Evolutionary conservation across 2,329 filamentous ascomycete species (phyloP).

Genomic region (Cercospora sp.): DNA sequence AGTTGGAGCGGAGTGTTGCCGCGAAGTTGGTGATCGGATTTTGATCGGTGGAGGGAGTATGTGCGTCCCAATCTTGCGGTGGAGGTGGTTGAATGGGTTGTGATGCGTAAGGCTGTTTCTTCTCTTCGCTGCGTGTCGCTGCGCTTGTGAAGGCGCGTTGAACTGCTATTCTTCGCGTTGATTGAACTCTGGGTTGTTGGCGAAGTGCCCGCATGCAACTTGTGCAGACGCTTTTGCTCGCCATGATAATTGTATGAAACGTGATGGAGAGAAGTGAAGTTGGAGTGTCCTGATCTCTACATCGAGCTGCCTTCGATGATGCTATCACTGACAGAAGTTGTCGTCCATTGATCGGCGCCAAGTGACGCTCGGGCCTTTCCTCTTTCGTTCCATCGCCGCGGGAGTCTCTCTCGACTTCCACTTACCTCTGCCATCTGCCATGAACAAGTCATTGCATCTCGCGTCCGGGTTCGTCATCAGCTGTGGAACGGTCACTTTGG

Average conservation of each 20-base stretch:
- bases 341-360: slow-evolving; percentile 2
- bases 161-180: slow-evolving; percentile 1
- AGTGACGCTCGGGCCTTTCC: background rate
- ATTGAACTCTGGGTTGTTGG: slow-evolving; percentile 15
- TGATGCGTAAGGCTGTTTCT: slow-evolving; percentile 15
- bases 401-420: background rate
- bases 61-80: slow-evolving; percentile 16
- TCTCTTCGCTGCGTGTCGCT: slow-evolving; percentile 11
- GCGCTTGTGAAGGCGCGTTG: slow-evolving; percentile 10
- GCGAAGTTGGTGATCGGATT: slow-evolving; percentile 30
- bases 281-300: background rate
- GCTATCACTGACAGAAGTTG: slow-evolving; percentile 1
- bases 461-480: background rate
- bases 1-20: slow-evolving; percentile 27
- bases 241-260: slow-evolving; percentile 20
- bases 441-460: background rate
- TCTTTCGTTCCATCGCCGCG: background rate
- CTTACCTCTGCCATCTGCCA: background rate
- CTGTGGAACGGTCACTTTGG: slow-evolving; percentile 3
- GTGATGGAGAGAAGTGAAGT: background rate
- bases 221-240: slow-evolving; percentile 28
- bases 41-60: slow-evolving; percentile 15
- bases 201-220: slow-evolving; percentile 30
- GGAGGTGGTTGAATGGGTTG: slow-evolving; percentile 19
- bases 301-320: slow-evolving; percentile 1